Percentiles rank a stretch among this genome's conserved stretches.
Conservation (phyloP, 129 eudicot species). For the Flaveria bidentis region DNA sequence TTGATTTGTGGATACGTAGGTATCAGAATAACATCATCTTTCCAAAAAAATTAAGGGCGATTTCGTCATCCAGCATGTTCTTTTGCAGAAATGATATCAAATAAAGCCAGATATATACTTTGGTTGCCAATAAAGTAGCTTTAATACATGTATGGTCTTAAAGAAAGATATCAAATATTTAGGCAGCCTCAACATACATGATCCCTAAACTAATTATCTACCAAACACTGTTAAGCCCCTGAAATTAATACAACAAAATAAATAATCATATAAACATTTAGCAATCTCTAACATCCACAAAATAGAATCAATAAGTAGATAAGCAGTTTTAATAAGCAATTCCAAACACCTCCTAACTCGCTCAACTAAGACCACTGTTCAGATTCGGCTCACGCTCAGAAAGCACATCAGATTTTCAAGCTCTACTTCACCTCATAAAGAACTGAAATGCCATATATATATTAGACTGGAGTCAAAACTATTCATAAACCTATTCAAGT, state of each 20-base stretch:
- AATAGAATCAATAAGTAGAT: not conserved
- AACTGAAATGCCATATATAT: not conserved
- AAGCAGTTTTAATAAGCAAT: not conserved
- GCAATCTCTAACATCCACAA: not conserved
- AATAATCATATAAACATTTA: not conserved
- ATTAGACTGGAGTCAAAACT: not conserved
- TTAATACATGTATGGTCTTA: not conserved
- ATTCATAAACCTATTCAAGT: constrained; percentile 1
- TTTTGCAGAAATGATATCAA: not conserved
- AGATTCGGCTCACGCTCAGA: not conserved
- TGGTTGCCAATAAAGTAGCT: not conserved
- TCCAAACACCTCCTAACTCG: not conserved
- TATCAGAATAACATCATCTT: too few relatives aligned
- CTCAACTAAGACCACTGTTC: not conserved
- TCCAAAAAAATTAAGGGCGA: not conserved
- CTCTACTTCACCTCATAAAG: not conserved
- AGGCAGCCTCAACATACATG: not conserved
- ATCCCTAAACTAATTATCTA: not conserved
- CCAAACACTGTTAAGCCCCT: not conserved
- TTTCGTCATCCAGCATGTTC: constrained; percentile 2
- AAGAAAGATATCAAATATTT: not conserved
- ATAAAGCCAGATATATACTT: not conserved
- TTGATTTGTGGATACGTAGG: too few relatives aligned
- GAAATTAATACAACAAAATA: not conserved
- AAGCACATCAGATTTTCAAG: not conserved